phyloP scores from a whole-genome alignment of 1,284 basidiomycete species.

The Inonotus obliquus region DNA sequence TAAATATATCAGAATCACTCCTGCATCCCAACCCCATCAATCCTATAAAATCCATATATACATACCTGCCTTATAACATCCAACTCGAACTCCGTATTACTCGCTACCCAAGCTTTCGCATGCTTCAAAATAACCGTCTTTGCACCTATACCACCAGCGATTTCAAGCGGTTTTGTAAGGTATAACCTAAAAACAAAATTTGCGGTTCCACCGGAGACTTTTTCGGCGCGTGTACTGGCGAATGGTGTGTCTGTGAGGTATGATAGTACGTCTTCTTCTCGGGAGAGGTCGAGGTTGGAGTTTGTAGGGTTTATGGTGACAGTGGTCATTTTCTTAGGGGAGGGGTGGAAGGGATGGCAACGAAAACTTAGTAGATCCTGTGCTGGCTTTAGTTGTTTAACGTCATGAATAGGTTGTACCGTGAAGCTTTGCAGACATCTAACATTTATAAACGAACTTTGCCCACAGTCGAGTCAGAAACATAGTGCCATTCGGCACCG shows the following conservation, averaged over 20 bases:
- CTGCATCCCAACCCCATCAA: neutral
- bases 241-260: slow-evolving; percentile 40
- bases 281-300: slow-evolving; percentile 30
- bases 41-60: slow-evolving; percentile 5
- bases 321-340: neutral
- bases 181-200: slow-evolving; percentile 52
- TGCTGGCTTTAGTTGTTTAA: too few relatives aligned
- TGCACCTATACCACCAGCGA: slow-evolving; percentile 20
- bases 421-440: too few relatives aligned
- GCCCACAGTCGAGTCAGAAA: too few relatives aligned
- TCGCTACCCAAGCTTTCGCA: slow-evolving; percentile 39
- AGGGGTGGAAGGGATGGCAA: neutral
- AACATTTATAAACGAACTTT: too few relatives aligned
- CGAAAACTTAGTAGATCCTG: neutral
- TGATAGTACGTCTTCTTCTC: slow-evolving; percentile 30
- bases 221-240: slow-evolving; percentile 28
- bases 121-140: slow-evolving; percentile 54
- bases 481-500: too few relatives aligned
- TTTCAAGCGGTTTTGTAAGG: slow-evolving; percentile 36
- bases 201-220: slow-evolving; percentile 44
- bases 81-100: slow-evolving; percentile 31
- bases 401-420: too few relatives aligned
- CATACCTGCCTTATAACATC: slow-evolving; percentile 50
- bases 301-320: neutral
- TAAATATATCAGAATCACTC: neutral